A percentile compares a stretch with the other conserved stretches of the same genome.
phyloP scores from a whole-genome alignment of 2,329 filamentous ascomycete species.

The Xylaria sp. region DNA sequence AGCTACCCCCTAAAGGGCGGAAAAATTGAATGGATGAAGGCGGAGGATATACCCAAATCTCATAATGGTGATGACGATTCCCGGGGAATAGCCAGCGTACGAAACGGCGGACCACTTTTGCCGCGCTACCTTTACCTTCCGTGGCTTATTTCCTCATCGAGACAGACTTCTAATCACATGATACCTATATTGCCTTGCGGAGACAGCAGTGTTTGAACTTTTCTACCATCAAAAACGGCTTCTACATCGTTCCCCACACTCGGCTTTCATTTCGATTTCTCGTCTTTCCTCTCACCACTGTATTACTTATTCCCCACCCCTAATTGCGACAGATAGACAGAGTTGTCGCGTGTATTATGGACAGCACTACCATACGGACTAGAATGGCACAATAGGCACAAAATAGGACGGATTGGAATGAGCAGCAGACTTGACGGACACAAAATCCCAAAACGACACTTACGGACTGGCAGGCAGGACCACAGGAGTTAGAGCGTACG shows the following conservation, averaged over 20 bases:
- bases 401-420: constrained; percentile 9
- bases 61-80: constrained; percentile 15
- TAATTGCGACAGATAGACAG: constrained; percentile 21
- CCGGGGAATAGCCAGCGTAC: neutral
- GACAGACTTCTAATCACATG: constrained; percentile 2
- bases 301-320: constrained; percentile 14
- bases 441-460: constrained; percentile 2
- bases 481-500: constrained; percentile 10
- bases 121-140: neutral
- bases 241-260: neutral
- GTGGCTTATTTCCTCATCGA: constrained; percentile 3
- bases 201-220: neutral
- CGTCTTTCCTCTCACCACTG: neutral
- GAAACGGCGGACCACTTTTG: neutral
- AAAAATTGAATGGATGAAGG: constrained; percentile 5
- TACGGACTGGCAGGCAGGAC: constrained; percentile 5
- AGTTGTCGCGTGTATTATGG: constrained; percentile 25
- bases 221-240: neutral
- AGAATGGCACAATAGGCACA: constrained; percentile 16
- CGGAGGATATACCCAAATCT: constrained; percentile 30
- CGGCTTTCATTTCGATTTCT: neutral
- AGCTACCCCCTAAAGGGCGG: neutral
- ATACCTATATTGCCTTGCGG: neutral
- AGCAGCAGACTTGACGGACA: neutral
- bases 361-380: constrained; percentile 12